Evolutionary conservation across 2,329 filamentous ascomycete genomes (phyloP).

Genomic region (Nannizzia gypsea): DNA sequence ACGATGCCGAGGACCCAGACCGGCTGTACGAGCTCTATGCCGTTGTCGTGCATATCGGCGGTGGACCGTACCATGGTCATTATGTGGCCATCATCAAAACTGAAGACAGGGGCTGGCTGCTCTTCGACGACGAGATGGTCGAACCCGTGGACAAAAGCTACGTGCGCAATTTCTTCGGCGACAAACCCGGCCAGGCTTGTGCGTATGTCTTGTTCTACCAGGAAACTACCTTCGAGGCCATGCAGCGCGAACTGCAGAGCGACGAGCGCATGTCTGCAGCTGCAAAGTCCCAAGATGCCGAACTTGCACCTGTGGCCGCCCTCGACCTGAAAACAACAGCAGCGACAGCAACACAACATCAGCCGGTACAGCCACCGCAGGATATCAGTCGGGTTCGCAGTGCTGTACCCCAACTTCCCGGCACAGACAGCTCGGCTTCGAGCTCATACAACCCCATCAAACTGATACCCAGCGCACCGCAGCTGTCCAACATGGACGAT

Average conservation of each 20-base stretch:
- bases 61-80: slow-evolving; percentile 92
- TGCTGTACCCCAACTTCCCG: slow-evolving; percentile 25
- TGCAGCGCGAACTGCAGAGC: slow-evolving; percentile 68
- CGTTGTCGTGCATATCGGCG: slow-evolving; percentile 92
- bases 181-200: slow-evolving; percentile 78
- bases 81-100: slow-evolving; percentile 98
- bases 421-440: slow-evolving; percentile 12
- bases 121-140: slow-evolving; percentile 98
- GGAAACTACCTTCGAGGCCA: slow-evolving; percentile 62
- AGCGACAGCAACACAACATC: no score
- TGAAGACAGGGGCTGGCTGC: slow-evolving; percentile 82
- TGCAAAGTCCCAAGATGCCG: slow-evolving; percentile 35
- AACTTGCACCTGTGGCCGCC: slow-evolving; percentile 24
- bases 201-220: slow-evolving; percentile 98
- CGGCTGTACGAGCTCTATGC: slow-evolving; percentile 92
- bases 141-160: slow-evolving; percentile 96
- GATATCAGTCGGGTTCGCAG: slow-evolving; percentile 31
- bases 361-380: slow-evolving; percentile 15
- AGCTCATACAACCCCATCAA: slow-evolving; percentile 23
- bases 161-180: slow-evolving; percentile 93
- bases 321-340: slow-evolving; percentile 25
- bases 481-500: slow-evolving; percentile 35
- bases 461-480: slow-evolving; percentile 34
- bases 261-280: slow-evolving; percentile 45
- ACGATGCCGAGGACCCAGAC: slow-evolving; percentile 87